A percentile compares a stretch with the other conserved stretches of the same genome.
Conservation (phyloP, 2,329 filamentous ascomycete genomes). For the Diaporthe amygdali region DNA sequence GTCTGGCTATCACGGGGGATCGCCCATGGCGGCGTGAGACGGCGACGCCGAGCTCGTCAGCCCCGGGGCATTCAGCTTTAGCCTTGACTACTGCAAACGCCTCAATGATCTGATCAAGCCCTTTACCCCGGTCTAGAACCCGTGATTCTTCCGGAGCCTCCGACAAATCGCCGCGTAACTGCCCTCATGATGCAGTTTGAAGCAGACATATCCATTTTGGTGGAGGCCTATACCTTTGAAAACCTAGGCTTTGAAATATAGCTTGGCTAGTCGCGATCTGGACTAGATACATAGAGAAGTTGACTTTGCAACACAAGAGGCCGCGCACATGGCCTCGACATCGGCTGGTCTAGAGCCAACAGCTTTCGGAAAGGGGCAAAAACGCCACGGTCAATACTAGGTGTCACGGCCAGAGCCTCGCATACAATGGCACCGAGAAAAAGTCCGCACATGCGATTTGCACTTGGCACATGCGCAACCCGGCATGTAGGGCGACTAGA, state of each 20-base stretch:
- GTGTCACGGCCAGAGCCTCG: too few species aligned
- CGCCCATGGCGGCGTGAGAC: too few species aligned
- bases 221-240: not conserved
- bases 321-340: accelerated
- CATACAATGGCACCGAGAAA: not conserved
- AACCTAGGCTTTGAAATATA: not conserved
- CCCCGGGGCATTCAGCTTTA: not conserved
- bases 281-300: not conserved
- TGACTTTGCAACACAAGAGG: not conserved
- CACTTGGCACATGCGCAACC: not conserved
- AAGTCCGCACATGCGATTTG: not conserved
- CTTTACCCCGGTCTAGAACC: too few species aligned
- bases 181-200: not conserved
- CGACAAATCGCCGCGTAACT: not conserved
- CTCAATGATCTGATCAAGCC: not conserved
- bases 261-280: not conserved
- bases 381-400: not conserved
- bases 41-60: not conserved
- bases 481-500: too few species aligned
- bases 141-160: too few species aligned
- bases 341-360: not conserved
- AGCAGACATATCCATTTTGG: not conserved
- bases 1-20: too few species aligned
- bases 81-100: not conserved
- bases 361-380: too few species aligned